These are phyloP conservation scores for Brassica hybrid DNA, from an alignment of 441 rosid genomes.

Conservation along the genomic window DNA sequence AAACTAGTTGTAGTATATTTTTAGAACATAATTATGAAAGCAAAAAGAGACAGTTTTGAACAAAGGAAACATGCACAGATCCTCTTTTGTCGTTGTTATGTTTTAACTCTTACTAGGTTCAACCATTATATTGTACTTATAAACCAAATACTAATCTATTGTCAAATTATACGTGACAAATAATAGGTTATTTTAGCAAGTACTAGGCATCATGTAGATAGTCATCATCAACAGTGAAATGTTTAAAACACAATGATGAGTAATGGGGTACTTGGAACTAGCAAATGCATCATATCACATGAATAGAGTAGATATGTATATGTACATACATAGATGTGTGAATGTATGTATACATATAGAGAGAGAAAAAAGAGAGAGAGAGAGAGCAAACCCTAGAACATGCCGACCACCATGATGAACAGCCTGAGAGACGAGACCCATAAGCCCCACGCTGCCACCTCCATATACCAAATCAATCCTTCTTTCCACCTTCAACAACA, in stretches of 20 bases:
- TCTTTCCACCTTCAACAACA: constrained; percentile 79
- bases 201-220: constrained; percentile 26
- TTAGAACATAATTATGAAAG: background rate
- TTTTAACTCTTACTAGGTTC: constrained; percentile 16
- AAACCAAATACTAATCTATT: constrained; percentile 9
- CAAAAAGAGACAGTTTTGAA: constrained; percentile 36
- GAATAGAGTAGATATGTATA: constrained; percentile 18
- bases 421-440: constrained; percentile 98
- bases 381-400: constrained; percentile 85
- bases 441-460: constrained; percentile 97
- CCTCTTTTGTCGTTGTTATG: constrained; percentile 39
- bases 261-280: constrained; percentile 27
- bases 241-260: constrained; percentile 41
- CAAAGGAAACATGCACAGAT: constrained; percentile 39
- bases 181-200: background rate
- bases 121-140: constrained; percentile 1
- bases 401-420: constrained; percentile 99
- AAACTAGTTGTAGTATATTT: constrained; percentile 36
- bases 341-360: background rate
- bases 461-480: constrained; percentile 97
- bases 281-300: constrained; percentile 33
- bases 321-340: background rate
- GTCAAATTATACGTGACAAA: background rate
- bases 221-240: constrained; percentile 31
- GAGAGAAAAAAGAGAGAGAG: constrained; percentile 24